phyloP scores from a whole-genome alignment of 2,329 filamentous ascomycete genomes.

The Xylaria multiplex region DNA sequence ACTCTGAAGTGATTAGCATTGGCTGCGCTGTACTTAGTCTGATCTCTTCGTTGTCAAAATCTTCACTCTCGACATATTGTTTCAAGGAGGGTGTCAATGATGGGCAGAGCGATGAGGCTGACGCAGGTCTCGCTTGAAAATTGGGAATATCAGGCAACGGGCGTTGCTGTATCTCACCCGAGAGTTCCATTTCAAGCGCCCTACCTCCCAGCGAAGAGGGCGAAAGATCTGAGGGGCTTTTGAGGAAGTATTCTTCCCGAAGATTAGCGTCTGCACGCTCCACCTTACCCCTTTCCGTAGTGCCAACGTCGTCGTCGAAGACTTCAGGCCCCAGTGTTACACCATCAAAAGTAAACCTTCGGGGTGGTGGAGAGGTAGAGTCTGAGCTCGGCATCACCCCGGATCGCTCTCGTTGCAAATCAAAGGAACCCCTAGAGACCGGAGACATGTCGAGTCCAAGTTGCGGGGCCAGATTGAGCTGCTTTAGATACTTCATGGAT shows the following conservation, averaged over 20 bases:
- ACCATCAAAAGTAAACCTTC: conserved; percentile 37
- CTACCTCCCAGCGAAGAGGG: conserved; percentile 15
- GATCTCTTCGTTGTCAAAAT: conserved; percentile 48
- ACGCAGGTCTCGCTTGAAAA: conserved; percentile 40
- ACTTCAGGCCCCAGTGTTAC: conserved; percentile 31
- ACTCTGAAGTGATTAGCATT: conserved; percentile 44
- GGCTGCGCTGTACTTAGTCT: conserved; percentile 44
- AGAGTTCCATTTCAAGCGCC: conserved; percentile 9
- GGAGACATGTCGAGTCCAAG: conserved; percentile 24
- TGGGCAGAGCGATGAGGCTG: conserved; percentile 47
- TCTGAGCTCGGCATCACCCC: neutral
- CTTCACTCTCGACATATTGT: conserved; percentile 48
- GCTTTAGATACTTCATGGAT: conserved; percentile 59
- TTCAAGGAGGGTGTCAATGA: conserved; percentile 49
- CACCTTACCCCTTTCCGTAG: conserved; percentile 15
- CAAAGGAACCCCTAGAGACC: conserved; percentile 6
- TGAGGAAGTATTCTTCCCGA: conserved; percentile 36
- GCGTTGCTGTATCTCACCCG: conserved; percentile 38
- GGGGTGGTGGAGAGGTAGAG: conserved; percentile 16
- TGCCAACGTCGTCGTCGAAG: conserved; percentile 27
- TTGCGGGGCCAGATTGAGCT: conserved; percentile 59
- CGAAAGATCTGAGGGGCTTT: conserved; percentile 35
- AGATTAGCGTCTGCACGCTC: neutral
- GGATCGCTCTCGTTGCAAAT: conserved; percentile 9
- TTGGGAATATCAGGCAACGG: conserved; percentile 47